Evolutionary conservation across 306 rosid genomes (phyloP), one percentile per base, ranked within the genome.

Genomic region (Phaseolus lunatus): DNA sequence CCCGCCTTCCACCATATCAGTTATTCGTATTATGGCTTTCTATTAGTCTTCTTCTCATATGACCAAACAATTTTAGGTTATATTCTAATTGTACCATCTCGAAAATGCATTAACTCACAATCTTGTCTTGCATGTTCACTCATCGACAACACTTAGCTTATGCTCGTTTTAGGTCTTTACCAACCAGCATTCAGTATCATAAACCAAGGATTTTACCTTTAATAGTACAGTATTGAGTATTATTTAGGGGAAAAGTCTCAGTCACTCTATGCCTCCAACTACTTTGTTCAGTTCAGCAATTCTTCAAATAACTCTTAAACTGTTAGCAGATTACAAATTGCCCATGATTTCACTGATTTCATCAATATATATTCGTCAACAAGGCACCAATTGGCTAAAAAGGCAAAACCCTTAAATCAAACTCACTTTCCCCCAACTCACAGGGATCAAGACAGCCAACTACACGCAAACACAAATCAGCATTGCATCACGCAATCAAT

Each of bases 401-500:
- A 72, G 5, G 53, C 48, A 71, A 54, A 10, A 39, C 73, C 68
- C 48, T 29, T 67, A 59, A 75, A 58, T n/a, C 19, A 44, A 62
- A 73, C 26, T 39, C 14, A 56, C 10, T 10, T 58, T 50, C 31
- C 27, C 23, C 58, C 52, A 2, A 24, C 26, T 45, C 29, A 13
- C 16, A 18, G 59, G 70, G 73, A 84, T 80, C 84, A 79, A 80
- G 69, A 76, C 16, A 85, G 18, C n/a, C 12, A 79, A 48, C 73
- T 22, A 22, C 77, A 76, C 16, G 23, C 23, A 26, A 52, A 57
- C 44, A 74, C 58, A 72, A 63, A 78, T 53, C 54, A 73, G 70
- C 67, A 7, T 2, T 72, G 19, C 53, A 37, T 12, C 14, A 13
- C 9, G 4, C 74, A 45, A 82, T 31, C 39, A 44, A 33, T 14